Base-by-base conservation (phyloP, 2,329 filamentous ascomycete genomes). In the Claviceps sorghi region DNA sequence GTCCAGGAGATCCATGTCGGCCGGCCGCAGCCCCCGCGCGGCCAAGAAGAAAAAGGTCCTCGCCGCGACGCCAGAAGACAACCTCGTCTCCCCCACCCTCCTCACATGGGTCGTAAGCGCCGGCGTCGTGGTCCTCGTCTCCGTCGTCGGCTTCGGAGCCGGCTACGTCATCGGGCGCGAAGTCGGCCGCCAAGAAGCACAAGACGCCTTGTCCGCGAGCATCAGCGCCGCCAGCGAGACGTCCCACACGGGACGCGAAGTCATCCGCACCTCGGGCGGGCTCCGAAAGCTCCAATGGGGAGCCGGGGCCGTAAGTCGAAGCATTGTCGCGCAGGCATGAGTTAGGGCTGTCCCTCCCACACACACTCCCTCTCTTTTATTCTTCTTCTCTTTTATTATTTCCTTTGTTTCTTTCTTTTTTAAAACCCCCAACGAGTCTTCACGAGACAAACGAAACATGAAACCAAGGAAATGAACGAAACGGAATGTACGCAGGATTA, bases 131-230 rank as follows among this genome's bases (percentile, higher is more conserved):
- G 80, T 85, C 9, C 71, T 86, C 11, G 77, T 85, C 3, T 82
- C 78, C 8, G 82, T 83, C 1, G 80, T 85, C 36, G 81, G 81
- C 2, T 85, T 86, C 58, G 80, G 82, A 2, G 82, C 82, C 9
- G 82, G 82, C 11, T 84, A 83, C 59, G 80, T 83, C 26, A 80
- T 84, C 54, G 82, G 82, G 5, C 72, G 80, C 29, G 82, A 85
- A 58, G 80, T 82, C 26, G 82, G 82, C 3, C 73, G 78, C 36
- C 78, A 83, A 57, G 80, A 85, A 60, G 64, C 69, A 13, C 63
- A 82, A 57, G 80, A 84, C 59, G 64, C 69, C 15, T 62, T 76
- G n/a, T 67, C 66, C 10, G 69, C 68, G 17, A 63, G 72, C 42
- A 62, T 70, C 43, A 64, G 67, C 46, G 67, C 67, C 36, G 66